Conservation (phyloP, 2,329 filamentous ascomycete genomes). For the Colletotrichum sidae region DNA sequence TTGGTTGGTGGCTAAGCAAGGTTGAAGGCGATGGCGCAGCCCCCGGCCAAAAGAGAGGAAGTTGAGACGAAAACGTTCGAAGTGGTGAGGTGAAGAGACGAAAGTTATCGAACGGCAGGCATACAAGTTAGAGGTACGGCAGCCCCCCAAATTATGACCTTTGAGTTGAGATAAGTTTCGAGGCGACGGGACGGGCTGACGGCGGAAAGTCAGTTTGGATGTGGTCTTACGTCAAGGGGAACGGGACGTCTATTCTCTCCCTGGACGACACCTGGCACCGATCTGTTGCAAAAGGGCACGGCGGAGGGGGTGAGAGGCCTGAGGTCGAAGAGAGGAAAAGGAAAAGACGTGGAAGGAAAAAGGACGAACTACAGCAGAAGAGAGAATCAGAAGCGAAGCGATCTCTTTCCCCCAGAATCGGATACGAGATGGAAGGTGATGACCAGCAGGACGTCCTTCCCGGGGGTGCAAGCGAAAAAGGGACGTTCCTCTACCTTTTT, state of each 20-base stretch:
- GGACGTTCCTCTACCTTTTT: neutral
- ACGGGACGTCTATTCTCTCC: slow-evolving; percentile 13
- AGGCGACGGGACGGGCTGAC: too few species aligned
- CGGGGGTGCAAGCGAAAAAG: slow-evolving; percentile 22
- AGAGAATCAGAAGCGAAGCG: slow-evolving; percentile 31
- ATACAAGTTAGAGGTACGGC: too few species aligned
- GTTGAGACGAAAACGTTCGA: slow-evolving; percentile 29
- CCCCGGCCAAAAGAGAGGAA: slow-evolving; percentile 21
- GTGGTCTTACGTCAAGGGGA: slow-evolving; percentile 23
- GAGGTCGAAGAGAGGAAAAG: slow-evolving; percentile 6
- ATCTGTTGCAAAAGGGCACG: slow-evolving; percentile 26
- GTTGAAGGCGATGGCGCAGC: slow-evolving; percentile 23
- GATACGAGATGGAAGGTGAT: slow-evolving; percentile 30
- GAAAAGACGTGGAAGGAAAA: neutral
- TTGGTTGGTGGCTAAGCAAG: slow-evolving; percentile 22
- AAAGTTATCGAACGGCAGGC: neutral
- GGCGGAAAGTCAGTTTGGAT: neutral
- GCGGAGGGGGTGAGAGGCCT: slow-evolving; percentile 12
- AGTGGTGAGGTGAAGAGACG: slow-evolving; percentile 10
- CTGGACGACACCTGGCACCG: slow-evolving; percentile 20
- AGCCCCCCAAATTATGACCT: neutral
- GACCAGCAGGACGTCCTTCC: slow-evolving; percentile 4
- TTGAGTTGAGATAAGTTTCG: neutral
- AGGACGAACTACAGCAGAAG: slow-evolving; percentile 4
- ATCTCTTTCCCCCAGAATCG: slow-evolving; percentile 36